These are phyloP conservation scores for Zea luxurians DNA, from an alignment of 176 grass and related monocot species.

Conservation along the genomic window DNA sequence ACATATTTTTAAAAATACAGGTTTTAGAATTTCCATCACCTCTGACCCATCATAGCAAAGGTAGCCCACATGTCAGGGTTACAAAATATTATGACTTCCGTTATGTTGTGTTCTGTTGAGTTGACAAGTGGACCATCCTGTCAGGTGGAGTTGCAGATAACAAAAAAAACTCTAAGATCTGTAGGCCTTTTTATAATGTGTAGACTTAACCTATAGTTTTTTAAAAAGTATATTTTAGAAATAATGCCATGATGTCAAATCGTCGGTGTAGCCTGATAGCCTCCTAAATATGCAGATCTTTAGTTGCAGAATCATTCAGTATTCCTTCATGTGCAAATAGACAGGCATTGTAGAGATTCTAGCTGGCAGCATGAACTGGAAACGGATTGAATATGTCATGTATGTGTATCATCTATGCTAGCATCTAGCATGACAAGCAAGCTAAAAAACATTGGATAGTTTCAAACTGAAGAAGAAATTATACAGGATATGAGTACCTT, in stretches of 20 bases:
- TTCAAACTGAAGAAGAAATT: neutral
- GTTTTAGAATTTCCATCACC: too few relatives aligned
- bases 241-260: neutral
- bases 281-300: neutral
- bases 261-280: neutral
- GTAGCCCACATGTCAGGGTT: too few relatives aligned
- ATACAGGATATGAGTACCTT: slow-evolving; percentile 53
- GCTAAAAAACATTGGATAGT: neutral
- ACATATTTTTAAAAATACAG: too few relatives aligned
- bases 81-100: too few relatives aligned
- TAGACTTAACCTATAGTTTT: too few relatives aligned
- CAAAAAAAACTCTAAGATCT: too few relatives aligned
- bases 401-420: neutral
- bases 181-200: too few relatives aligned
- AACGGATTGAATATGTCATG: neutral
- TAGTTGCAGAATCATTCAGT: neutral
- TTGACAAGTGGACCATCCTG: too few relatives aligned
- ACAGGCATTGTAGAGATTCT: neutral
- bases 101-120: too few relatives aligned
- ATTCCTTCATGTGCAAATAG: too few relatives aligned
- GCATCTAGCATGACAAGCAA: neutral
- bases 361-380: neutral
- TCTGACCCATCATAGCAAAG: too few relatives aligned
- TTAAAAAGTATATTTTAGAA: neutral
- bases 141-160: too few relatives aligned